Evolutionary conservation across 2,329 filamentous ascomycete genomes (phyloP), one percentile per base, ranked within the genome.

Genomic region (Chaetomium olivaceum): DNA sequence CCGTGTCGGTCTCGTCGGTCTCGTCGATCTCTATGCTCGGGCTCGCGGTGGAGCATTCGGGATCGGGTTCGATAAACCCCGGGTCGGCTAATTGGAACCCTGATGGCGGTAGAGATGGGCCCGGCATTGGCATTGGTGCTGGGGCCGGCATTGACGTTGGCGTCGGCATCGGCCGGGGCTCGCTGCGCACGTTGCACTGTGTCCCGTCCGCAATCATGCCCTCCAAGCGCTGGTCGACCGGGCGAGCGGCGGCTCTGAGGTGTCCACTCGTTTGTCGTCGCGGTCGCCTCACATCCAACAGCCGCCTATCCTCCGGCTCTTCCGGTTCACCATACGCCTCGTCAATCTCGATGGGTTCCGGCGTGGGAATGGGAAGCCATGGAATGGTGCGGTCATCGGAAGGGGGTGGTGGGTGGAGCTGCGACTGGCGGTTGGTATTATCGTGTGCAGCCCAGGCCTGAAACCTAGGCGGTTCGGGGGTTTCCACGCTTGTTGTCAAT

Each of bases 21-120:
- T 72, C 70, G 58, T 73, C 72, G 19, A 71, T 69, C 61, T 73
- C 69, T 19, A 73, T 43, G 59, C 3, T 61, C 62, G 21, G 27
- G 43, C 2, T 6, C 33, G 63, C 52, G 61, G 65, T 39, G 46
- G 66, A 55, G 62, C 57, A 67, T 27, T 73, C 67, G 14, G 66
- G 65, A 8, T 67, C 58, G 4, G 63, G 54, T 16, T 69, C 70
- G 27, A 72, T 63, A n/a, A 64, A 63, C 23, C 12, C 33, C 23
- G 59, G 63, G 11, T 59, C 11, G 50, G 21, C 31, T 3, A 23
- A 8, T 23, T 23, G 7, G n/a, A 21, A 21, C 19, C 11, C 57
- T 9, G 43, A 14, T 7, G 19, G 6, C 19, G 55, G 43, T 7
- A 23, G 23, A 43, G 36, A 55, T 29, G 43, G 55, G 57, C 36